These are phyloP conservation scores for Volvox africanus DNA, from an alignment of 139 green algal genomes.

Conservation along the genomic window DNA sequence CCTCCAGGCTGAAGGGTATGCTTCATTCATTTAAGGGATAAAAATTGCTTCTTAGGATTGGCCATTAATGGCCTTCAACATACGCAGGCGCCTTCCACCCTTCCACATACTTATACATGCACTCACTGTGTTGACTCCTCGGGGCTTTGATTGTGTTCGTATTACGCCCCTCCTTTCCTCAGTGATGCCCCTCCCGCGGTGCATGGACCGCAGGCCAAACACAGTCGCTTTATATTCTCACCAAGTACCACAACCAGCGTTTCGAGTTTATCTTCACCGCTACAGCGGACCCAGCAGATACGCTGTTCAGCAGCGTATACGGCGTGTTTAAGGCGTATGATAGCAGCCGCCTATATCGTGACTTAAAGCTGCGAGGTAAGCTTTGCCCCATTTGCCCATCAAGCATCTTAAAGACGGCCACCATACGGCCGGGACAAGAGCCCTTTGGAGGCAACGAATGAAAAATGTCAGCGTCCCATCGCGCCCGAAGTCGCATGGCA, in stretches of 20 bases:
- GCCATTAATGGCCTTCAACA: no score
- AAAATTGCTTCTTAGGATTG: no score
- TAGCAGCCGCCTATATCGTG: constrained; percentile 72
- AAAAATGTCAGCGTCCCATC: no score
- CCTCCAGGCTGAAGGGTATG: constrained; percentile 70
- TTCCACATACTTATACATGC: no score
- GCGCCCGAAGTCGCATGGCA: no score
- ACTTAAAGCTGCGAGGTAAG: constrained; percentile 76
- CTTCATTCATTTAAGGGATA: not conserved
- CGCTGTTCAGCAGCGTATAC: constrained; percentile 68
- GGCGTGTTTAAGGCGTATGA: constrained; percentile 78
- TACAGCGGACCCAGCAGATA: constrained; percentile 13
- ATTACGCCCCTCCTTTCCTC: not conserved
- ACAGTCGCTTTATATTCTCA: constrained; percentile 69
- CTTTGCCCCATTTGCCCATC: not conserved
- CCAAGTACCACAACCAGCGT: constrained; percentile 69
- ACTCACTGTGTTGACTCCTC: no score
- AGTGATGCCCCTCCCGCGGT: not conserved
- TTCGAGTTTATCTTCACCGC: constrained; percentile 86
- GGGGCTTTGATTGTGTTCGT: not conserved
- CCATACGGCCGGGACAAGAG: no score
- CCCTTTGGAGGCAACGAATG: no score
- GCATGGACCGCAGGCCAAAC: constrained; percentile 53
- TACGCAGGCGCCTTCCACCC: no score
- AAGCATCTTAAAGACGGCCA: no score